These are phyloP conservation scores for Dendrobium catenatum DNA, from an alignment of 106 monocot species.

Conservation along the genomic window DNA sequence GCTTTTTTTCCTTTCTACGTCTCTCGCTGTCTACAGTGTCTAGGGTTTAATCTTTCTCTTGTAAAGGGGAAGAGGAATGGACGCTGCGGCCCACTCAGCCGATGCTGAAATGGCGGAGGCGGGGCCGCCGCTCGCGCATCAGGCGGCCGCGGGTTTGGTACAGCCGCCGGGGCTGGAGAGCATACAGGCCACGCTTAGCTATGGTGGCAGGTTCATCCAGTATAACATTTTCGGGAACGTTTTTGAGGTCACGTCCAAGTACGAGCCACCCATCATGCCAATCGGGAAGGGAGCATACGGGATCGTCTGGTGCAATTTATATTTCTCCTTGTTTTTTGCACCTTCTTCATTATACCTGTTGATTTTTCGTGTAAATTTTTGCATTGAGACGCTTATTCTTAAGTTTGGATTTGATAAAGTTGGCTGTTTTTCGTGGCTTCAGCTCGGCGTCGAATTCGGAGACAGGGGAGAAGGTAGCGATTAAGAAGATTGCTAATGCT, in stretches of 20 bases:
- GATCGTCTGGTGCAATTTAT: slow-evolving; percentile 64
- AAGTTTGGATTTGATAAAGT: background rate
- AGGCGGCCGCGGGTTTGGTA: slow-evolving; percentile 1
- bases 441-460: slow-evolving; percentile 89
- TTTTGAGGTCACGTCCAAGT: slow-evolving; percentile 90
- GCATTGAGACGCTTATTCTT: background rate
- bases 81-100: slow-evolving; percentile 15
- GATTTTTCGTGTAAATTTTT: background rate
- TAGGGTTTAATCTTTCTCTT: background rate
- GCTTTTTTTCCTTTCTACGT: background rate
- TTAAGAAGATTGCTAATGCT: slow-evolving; percentile 98
- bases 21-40: background rate
- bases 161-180: slow-evolving; percentile 12
- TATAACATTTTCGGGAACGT: slow-evolving; percentile 96
- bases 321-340: background rate
- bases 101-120: slow-evolving; percentile 15
- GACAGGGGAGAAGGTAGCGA: slow-evolving; percentile 91
- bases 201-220: slow-evolving; percentile 87
- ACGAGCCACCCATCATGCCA: slow-evolving; percentile 94
- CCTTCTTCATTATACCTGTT: background rate
- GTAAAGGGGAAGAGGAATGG: slow-evolving; percentile 12
- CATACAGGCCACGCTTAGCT: slow-evolving; percentile 44
- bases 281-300: slow-evolving; percentile 98
- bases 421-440: slow-evolving; percentile 4
- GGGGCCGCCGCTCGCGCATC: background rate